Base-by-base conservation (phyloP, 371 early-diverging fungal species). In the Mortierella sp. region DNA sequence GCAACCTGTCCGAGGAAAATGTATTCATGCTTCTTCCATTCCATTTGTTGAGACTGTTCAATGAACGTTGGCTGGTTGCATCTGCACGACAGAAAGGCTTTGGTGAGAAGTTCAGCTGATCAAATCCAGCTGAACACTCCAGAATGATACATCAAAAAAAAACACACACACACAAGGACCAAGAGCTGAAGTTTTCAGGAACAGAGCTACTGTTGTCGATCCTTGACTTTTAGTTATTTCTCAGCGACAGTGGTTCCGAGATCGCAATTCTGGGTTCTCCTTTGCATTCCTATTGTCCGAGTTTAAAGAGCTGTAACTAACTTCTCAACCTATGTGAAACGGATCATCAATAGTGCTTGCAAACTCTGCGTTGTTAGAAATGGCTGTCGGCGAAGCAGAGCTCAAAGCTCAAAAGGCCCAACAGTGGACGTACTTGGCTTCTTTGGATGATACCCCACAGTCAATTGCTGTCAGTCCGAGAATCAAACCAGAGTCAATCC, bases 381-480 rank as follows among this genome's bases (percentile, higher is more conserved):
- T 64, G 67, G 81, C 75, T 5, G 61, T 80, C 15, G 75, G 60
- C 8, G 81, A 80, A 51, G 75, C 81, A 34, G 71, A 73, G 55
- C 23, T 56, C 28, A 61, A 45, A n/a, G 54, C 61, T 4, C 75
- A 64, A 17, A 66, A 61, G 54, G 57, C 57, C 31, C 62, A 61
- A 49, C 49, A 64, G 13, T 80, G 81, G 81, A 45, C 71, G 5
- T 64, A 64, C 12, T 4, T 55, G 19, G 58, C 66, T 15, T 64
- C 68, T 17, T 61, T 75, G 56, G 72, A 80, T 61, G 81, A 80
- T 64, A 80, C 75, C 67, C 81, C 75, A 23, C 70, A 75, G 13
- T 43, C 54, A 19, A 68, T 80, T 59, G 64, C 81, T 54, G 45
- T 22, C 10, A 66, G 68, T 29, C 81, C 81, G 12, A 42, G 51